Percentiles rank a stretch among this genome's conserved stretches.
Conservation (phyloP, 768 basidiomycete genomes). For the Leccinum variicolor region DNA sequence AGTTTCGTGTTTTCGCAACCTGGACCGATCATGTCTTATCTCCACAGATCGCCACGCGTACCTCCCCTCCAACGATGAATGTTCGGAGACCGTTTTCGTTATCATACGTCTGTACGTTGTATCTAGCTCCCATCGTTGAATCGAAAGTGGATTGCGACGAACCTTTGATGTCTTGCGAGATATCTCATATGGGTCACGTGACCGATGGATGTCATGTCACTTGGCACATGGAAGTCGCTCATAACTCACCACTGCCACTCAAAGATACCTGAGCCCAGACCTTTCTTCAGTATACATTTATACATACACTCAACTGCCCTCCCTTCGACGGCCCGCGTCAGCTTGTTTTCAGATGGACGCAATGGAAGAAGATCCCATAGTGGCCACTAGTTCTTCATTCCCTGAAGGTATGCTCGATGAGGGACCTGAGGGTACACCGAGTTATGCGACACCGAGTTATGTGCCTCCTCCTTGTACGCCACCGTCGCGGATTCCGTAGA, state of each 20-base stretch:
- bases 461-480: slow-evolving; percentile 20
- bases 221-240: slow-evolving; percentile 4
- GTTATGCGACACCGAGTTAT: slow-evolving; percentile 11
- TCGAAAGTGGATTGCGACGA: slow-evolving; percentile 2
- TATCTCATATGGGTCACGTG: slow-evolving; percentile 18
- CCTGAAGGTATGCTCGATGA: slow-evolving; percentile 19
- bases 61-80: slow-evolving; percentile 1
- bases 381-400: slow-evolving; percentile 21
- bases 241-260: slow-evolving; percentile 19
- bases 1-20: not conserved
- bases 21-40: not conserved
- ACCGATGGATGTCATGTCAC: not conserved
- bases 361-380: slow-evolving; percentile 34
- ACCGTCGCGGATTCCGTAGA: not conserved
- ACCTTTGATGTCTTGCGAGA: not conserved
- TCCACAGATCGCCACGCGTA: not conserved
- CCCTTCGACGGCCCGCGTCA: not conserved
- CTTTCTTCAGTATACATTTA: slow-evolving; percentile 4
- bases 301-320: not conserved
- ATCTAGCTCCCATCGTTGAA: not conserved
- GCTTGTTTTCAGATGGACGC: slow-evolving; percentile 26
- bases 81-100: not conserved
- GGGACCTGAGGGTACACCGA: slow-evolving; percentile 11
- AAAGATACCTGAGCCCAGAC: slow-evolving; percentile 18
- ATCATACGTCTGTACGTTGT: slow-evolving; percentile 5